These are phyloP conservation scores for Colletotrichum australisinense DNA, from an alignment of 2,329 filamentous ascomycete genomes.

Conservation along the genomic window DNA sequence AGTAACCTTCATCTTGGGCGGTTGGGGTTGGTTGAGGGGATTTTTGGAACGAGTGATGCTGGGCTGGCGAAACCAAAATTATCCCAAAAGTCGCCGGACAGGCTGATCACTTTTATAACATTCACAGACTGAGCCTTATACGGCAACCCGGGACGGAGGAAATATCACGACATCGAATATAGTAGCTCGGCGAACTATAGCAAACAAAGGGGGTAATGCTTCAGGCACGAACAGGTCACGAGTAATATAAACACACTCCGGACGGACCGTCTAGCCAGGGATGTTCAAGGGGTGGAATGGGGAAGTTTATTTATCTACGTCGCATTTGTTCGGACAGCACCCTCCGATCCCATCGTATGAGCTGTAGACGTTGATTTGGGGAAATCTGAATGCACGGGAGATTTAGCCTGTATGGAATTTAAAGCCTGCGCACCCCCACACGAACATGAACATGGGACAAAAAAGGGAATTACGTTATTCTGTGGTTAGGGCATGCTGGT, in stretches of 20 bases:
- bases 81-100: background rate
- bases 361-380: conserved; percentile 10
- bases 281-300: background rate
- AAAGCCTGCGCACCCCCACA: conserved; percentile 6
- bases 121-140: background rate
- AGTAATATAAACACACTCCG: conserved; percentile 21
- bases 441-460: background rate
- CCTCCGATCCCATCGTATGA: conserved; percentile 7
- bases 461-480: background rate
- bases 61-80: background rate
- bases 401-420: conserved; percentile 33
- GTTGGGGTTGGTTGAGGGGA: background rate
- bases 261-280: conserved; percentile 25
- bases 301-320: background rate
- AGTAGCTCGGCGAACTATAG: background rate
- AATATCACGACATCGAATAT: conserved; percentile 17
- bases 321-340: conserved; percentile 20
- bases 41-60: background rate
- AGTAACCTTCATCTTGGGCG: conserved; percentile 19
- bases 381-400: background rate
- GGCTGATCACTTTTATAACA: background rate
- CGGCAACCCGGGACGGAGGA: conserved; percentile 1
- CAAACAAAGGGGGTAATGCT: background rate
- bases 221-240: conserved; percentile 1
- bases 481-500: conserved; percentile 5